Base-by-base conservation (phyloP, 305 asterid genomes). In the Fraxinus sp. region DNA sequence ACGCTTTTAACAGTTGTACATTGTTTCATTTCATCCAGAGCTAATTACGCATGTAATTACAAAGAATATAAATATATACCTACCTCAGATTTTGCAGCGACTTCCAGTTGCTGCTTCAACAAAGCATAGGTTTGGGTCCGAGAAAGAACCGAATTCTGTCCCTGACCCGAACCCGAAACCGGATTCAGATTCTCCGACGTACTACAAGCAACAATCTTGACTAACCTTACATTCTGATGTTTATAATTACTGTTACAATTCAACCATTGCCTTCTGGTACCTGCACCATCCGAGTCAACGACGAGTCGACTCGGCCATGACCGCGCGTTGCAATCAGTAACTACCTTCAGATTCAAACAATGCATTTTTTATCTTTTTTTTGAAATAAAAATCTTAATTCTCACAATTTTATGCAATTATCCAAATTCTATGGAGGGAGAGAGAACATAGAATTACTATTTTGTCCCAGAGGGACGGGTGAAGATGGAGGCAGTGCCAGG, bases 1-100 rank as follows among this genome's bases (percentile, higher is more conserved):
- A 11, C 16, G 55, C n/a, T 44, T 44, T 44, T 0, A 2, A 44
- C 55, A 44, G 55, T 44, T 44, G 71, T 20, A 20, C 71, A 59
- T 59, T 59, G 14, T 59, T 20, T 59, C 30, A 22, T 59, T n/a
- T n/a, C n/a, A n/a, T n/a, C 28, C 4, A 18, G 71, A 20, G 71
- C 70, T 59, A 35, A 33, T 13, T 39, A 76, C 78, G 44, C 26
- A 0, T 79, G 64, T 7, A 35, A 39, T 1, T 28, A 57, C 11
- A 0, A 16, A 39, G 46, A 35, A n/a, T 9, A 30, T 39, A 16
- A 41, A 39, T 2, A 46, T 5, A 1, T 74, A 70, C 41, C 33
- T 55, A 92, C 98, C 98, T 93, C 98, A 26, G 98, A 88, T 84
- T 93, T 93, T 1, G 98, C 90, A 59, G 98, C 98, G 33, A 92